These are phyloP conservation scores for Phalaenopsis hybrid DNA, from an alignment of 116 monocot species.

Conservation along the genomic window DNA sequence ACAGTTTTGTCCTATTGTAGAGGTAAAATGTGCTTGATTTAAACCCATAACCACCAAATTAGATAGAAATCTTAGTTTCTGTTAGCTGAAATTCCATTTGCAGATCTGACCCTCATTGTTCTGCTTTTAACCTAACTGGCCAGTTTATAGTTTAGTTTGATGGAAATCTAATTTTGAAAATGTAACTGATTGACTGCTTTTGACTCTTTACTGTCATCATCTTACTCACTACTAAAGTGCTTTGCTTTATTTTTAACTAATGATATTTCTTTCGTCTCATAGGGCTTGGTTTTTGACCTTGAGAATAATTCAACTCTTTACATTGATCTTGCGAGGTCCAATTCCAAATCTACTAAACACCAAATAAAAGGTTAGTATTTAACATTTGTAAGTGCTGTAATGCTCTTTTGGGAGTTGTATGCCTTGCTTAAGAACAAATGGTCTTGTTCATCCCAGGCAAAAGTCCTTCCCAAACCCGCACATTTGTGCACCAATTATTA, in stretches of 20 bases:
- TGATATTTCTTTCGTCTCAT: not conserved
- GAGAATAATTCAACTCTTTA: constrained; percentile 56
- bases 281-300: constrained; percentile 80
- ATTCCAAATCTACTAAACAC: constrained; percentile 59
- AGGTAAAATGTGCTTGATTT: no score
- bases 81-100: no score
- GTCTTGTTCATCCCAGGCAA: not conserved
- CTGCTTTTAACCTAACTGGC: no score
- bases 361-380: constrained; percentile 35
- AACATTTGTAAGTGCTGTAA: not conserved
- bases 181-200: not conserved
- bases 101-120: no score
- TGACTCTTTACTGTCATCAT: not conserved
- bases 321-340: constrained; percentile 74
- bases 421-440: not conserved
- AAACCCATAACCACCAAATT: no score
- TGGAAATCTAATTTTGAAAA: no score
- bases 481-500: no score
- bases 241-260: not conserved
- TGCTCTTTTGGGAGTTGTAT: not conserved
- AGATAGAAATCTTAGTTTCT: no score
- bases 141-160: no score
- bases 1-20: not conserved
- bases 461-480: not conserved
- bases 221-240: not conserved